Evolutionary conservation across 352 stramenopile species (phyloP), one percentile per base, ranked within the genome.

Genomic region (Pythium aphanidermatum): DNA sequence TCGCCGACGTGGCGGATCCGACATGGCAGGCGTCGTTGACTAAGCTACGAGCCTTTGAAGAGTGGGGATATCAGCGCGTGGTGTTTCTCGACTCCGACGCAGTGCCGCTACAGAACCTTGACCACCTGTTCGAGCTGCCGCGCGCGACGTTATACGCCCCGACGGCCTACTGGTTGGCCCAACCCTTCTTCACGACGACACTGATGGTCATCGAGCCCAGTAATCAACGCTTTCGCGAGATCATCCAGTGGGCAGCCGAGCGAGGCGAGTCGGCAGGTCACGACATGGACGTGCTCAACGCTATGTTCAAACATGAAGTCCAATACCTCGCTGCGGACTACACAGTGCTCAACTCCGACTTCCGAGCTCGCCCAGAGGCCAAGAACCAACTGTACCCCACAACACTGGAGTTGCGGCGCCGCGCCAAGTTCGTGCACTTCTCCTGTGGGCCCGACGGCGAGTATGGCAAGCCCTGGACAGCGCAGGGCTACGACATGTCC

Each of bases 201-300:
- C 36, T 68, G 9, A 50, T 68, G 54, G 59, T 68, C 4, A 57
- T 68, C 28, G 54, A 64, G 42, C 59, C 54, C 0, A 55, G 47
- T 25, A 55, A 51, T 23, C 30, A 31, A 14, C 28, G 20, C 3
- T 68, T 63, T 33, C 6, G 55, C 13, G 40, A 51, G 24, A 57
- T 68, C 13, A 11, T 64, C 7, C 26, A 30, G 14, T 68, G 51
- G 46, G 59, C 47, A 21, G 20, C 25, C 17, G 28, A 34, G 7
- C 42, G 55, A n/a, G 29, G 37, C 17, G 39, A 44, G 29, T 10
- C 39, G 39, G 46, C 49, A 43, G 26, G 34, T 12, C 64, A 46
- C 27, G 59, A 68, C 16, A 68, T 68, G 59, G 59, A 68, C 33
- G 37, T 68, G 12, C 46, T 68, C 54, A 68, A 68, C 40, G 33